phyloP scores from a whole-genome alignment of 2,329 filamentous ascomycete genomes.

The Fusarium phyllophilum region DNA sequence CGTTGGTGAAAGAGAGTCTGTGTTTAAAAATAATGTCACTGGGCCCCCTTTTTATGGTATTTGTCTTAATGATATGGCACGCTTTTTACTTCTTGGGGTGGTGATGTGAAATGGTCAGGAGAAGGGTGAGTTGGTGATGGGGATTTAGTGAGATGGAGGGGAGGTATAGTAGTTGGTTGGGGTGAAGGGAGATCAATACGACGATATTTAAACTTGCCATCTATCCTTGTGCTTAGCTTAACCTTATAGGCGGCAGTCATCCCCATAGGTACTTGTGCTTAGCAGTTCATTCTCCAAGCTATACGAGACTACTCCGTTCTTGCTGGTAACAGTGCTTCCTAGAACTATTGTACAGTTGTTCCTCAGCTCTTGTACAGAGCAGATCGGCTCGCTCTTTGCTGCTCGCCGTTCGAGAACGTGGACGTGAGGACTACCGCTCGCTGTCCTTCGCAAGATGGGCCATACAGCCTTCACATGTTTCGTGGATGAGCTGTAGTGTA shows the following conservation, averaged over 20 bases:
- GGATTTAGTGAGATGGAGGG: background rate
- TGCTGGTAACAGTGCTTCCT: background rate
- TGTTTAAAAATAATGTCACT: background rate
- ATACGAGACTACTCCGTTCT: too few species aligned
- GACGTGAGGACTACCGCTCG: fast-evolving
- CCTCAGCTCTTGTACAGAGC: background rate
- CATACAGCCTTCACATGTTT: background rate
- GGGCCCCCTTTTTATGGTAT: constrained; percentile 5
- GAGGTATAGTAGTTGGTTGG: too few species aligned
- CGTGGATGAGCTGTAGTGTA: too few species aligned
- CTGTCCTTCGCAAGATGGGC: fast-evolving
- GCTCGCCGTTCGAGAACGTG: background rate
- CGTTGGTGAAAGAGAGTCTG: constrained; percentile 5
- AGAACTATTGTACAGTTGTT: background rate
- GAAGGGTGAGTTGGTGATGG: background rate
- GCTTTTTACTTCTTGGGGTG: constrained; percentile 19
- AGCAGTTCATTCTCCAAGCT: too few species aligned
- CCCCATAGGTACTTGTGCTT: too few species aligned
- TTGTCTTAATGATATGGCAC: constrained; percentile 38
- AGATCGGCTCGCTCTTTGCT: background rate
- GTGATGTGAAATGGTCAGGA: background rate
- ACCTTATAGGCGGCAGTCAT: too few species aligned
- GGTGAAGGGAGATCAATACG: background rate
- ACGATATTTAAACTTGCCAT: background rate
- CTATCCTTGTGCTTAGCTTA: background rate